Evolutionary conservation across 2,329 filamentous ascomycete genomes (phyloP), one percentile per base, ranked within the genome.

Genomic region (Nannizziopsis barbatae): DNA sequence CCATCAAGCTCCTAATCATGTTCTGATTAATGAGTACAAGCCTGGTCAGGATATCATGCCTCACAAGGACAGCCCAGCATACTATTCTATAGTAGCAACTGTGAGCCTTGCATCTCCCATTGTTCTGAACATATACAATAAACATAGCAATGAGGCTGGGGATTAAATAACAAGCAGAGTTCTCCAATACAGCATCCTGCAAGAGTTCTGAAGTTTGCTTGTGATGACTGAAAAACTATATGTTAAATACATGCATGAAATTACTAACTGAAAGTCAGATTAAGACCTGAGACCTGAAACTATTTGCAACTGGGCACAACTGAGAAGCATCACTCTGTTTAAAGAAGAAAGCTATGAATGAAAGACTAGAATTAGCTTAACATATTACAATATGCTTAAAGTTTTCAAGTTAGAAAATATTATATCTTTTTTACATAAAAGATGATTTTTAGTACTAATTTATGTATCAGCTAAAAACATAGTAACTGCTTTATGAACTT

Each of bases 41-140:
- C 80, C 86, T 0, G 86, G 86, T 1, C 79, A 95, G 53, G 90
- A 92, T n/a, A 96, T 96, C 56, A 94, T 95, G 86, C 82, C 89
- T 40, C 90, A 96, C 64, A 92, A 95, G 72, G 90, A 98, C 64
- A 92, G 90, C 1, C 70, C 77, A 7, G 86, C 90, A 8, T 98
- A 98, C 62, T 77, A 84, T 61, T 84, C 84, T 1, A 80, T 93
- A 11, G 90, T 95, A 10, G 92, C 87, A 55, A 96, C 92, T 1
- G 81, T 96, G 53, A 94, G 86, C 67, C 70, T 98, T 5, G 86
- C 86, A 0, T 79, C 79, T 8, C 79, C 79, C 42, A 71, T 94
- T 7, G 87, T 90, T 50, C 72, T 96, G 45, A 82, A 94, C 57
- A 71, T 96, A 12, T 80, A 84, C 62, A 72, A 73, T 56, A 82